These are phyloP conservation scores for Ailanthus altissimus DNA, from an alignment of 345 rosid genomes.

Conservation along the genomic window DNA sequence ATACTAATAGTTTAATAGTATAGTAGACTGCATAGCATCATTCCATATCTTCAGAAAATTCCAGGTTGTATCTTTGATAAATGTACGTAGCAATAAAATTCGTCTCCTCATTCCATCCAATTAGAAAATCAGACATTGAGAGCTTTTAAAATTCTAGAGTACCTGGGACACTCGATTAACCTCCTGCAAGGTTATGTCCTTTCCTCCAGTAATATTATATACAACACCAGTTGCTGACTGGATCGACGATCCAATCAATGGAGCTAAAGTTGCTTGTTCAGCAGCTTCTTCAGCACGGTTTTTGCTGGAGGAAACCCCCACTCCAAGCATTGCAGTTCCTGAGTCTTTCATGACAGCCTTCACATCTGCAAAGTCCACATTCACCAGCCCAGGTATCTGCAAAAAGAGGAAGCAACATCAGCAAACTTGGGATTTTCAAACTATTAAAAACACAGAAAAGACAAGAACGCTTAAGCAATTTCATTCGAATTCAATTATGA, in stretches of 20 bases:
- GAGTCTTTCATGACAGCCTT: constrained; percentile 96
- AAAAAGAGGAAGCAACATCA: constrained; percentile 7
- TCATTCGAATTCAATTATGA: not conserved
- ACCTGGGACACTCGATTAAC: constrained; percentile 98
- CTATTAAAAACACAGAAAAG: not conserved
- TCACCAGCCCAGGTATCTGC: constrained; percentile 96
- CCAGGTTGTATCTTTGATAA: not conserved
- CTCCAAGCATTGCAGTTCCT: constrained; percentile 99
- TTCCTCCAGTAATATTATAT: constrained; percentile 96
- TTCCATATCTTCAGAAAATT: not conserved
- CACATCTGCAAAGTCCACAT: constrained; percentile 98
- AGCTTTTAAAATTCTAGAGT: constrained; percentile 7
- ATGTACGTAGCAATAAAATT: not conserved
- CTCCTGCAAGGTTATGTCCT: constrained; percentile 93
- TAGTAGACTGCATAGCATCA: not conserved
- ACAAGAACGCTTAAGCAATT: not conserved
- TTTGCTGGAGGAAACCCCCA: constrained; percentile 97
- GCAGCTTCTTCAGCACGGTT: constrained; percentile 99
- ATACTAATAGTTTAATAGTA: not conserved
- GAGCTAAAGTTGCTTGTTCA: constrained; percentile 96
- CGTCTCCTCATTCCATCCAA: not conserved
- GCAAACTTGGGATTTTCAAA: not conserved
- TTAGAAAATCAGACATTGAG: not conserved
- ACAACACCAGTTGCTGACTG: constrained; percentile 98
- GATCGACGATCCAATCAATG: constrained; percentile 96